Evolutionary conservation across 768 basidiomycete species (phyloP).

Genomic region (Amanita rubescens): DNA sequence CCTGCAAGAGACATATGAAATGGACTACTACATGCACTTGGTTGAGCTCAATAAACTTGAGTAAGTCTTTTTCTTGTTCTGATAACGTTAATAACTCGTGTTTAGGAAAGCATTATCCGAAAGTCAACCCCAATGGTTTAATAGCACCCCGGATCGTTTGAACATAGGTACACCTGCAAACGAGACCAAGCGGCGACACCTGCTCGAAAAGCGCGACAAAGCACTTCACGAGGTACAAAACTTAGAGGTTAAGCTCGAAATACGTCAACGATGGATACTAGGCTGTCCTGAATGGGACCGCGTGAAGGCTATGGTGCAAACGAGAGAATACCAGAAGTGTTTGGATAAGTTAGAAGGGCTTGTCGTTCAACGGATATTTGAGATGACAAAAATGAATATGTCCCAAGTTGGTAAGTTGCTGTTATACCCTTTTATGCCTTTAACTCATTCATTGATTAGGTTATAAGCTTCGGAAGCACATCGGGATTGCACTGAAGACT

Average conservation of each 20-base stretch:
- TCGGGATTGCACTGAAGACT: neutral
- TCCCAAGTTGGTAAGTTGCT: slow-evolving; percentile 22
- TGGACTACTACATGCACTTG: slow-evolving; percentile 12
- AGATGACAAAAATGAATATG: slow-evolving; percentile 18
- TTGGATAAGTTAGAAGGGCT: too few relatives aligned
- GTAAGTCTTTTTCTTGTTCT: neutral
- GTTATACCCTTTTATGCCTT: slow-evolving; percentile 15
- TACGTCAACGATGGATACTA: too few relatives aligned
- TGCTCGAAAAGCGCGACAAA: neutral
- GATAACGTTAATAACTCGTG: too few relatives aligned
- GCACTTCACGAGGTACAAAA: neutral
- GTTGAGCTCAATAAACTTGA: neutral
- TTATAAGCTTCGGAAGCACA: neutral
- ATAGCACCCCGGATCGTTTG: too few relatives aligned
- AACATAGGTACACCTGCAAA: too few relatives aligned
- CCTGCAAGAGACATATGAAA: slow-evolving; percentile 11
- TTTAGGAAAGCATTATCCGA: neutral
- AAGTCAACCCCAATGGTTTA: neutral
- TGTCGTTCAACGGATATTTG: slow-evolving; percentile 16
- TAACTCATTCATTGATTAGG: neutral
- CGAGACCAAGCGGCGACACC: neutral
- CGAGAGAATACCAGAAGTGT: too few relatives aligned
- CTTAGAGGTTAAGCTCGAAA: neutral
- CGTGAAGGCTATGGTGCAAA: slow-evolving; percentile 5
- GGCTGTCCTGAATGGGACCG: too few relatives aligned